A percentile compares a stretch with the other conserved stretches of the same genome.
Conservation (phyloP, 352 stramenopile species). For the Phytophthora pluvialis region DNA sequence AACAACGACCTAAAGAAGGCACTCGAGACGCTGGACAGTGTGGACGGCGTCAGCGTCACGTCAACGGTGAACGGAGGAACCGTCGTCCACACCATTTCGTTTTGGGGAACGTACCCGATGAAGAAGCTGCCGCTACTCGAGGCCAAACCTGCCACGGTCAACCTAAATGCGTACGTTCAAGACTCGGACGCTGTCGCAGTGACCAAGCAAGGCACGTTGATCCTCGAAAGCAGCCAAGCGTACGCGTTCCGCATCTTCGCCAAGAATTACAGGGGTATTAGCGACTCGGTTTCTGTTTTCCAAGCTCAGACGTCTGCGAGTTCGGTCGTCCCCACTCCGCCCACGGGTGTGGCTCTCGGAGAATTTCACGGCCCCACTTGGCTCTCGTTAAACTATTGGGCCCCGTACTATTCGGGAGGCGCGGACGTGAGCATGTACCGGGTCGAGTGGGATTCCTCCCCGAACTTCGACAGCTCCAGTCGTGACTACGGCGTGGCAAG, state of each 20-base stretch:
- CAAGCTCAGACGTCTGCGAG: conserved; percentile 49
- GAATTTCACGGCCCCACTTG: conserved; percentile 77
- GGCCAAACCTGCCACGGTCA: conserved; percentile 21
- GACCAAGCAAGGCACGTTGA: conserved; percentile 58
- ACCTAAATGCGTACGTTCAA: conserved; percentile 43
- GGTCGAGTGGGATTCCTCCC: conserved; percentile 92
- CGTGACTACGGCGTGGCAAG: conserved; percentile 83
- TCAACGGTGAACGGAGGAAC: conserved; percentile 53
- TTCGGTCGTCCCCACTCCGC: conserved; percentile 74
- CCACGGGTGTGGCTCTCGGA: conserved; percentile 78
- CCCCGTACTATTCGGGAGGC: conserved; percentile 90
- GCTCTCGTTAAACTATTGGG: conserved; percentile 84
- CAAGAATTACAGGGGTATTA: conserved; percentile 65
- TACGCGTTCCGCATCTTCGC: conserved; percentile 71
- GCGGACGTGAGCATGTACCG: conserved; percentile 91
- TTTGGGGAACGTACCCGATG: conserved; percentile 83
- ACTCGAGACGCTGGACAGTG: conserved; percentile 53
- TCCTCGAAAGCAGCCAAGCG: conserved; percentile 57
- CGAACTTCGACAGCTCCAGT: conserved; percentile 84
- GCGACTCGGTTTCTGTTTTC: conserved; percentile 44
- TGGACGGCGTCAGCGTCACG: conserved; percentile 67
- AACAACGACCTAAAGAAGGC: conserved; percentile 41
- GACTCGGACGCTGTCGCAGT: conserved; percentile 59
- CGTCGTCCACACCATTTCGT: conserved; percentile 86
- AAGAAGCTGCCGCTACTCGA: conserved; percentile 56